These are phyloP conservation scores for Vachellia pachyceras DNA, from an alignment of 306 rosid genomes.

Conservation along the genomic window DNA sequence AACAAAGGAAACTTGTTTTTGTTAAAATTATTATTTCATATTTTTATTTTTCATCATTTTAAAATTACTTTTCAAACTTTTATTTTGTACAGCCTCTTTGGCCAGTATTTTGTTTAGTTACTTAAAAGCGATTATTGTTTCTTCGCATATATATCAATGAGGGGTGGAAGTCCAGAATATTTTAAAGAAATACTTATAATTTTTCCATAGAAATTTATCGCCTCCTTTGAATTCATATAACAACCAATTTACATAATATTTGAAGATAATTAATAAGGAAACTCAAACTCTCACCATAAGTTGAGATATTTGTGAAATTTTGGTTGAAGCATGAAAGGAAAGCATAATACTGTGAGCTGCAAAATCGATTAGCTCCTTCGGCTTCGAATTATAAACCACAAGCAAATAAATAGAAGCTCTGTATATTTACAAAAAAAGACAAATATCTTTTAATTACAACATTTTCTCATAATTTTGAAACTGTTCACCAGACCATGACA, in stretches of 20 bases:
- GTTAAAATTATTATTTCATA: background rate
- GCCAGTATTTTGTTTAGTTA: background rate
- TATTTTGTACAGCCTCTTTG: background rate
- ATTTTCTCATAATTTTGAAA: slow-evolving; percentile 14
- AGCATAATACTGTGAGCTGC: background rate
- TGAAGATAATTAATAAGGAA: background rate
- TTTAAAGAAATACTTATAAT: too few relatives aligned
- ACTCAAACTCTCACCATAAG: background rate
- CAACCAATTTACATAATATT: background rate
- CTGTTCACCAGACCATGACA: slow-evolving; percentile 20
- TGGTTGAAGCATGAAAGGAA: background rate
- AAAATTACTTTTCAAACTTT: too few relatives aligned
- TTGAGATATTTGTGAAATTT: too few relatives aligned
- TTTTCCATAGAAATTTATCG: background rate
- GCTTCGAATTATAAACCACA: background rate
- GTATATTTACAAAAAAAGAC: slow-evolving; percentile 1
- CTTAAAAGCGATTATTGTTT: background rate
- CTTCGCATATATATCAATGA: background rate
- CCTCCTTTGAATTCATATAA: background rate
- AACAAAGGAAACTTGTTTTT: background rate
- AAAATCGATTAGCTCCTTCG: slow-evolving; percentile 18
- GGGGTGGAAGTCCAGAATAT: background rate
- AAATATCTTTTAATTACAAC: slow-evolving; percentile 34
- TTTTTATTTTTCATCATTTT: too few relatives aligned
- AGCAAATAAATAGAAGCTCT: background rate